Evolutionary conservation across 441 rosid genomes (phyloP).

Genomic region (Dalechampia spathulata): DNA sequence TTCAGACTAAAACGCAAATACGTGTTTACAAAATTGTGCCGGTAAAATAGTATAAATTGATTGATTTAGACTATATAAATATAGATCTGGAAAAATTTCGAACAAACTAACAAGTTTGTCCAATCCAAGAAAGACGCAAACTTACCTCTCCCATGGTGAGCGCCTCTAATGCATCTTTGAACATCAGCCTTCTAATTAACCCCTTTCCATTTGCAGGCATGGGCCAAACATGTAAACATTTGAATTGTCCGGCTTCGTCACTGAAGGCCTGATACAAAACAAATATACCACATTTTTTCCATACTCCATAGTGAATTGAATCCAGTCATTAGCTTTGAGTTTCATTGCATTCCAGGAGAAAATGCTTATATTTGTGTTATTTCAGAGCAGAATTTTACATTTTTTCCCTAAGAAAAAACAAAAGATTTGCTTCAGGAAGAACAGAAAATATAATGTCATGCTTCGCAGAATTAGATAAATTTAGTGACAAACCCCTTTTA

Average conservation of each 20-base stretch:
- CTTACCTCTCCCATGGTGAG: constrained; percentile 90
- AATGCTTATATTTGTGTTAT: no score
- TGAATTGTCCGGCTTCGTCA: neutral
- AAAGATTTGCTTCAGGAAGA: no score
- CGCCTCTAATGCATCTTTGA: constrained; percentile 69
- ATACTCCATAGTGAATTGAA: neutral
- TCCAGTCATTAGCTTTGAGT: neutral
- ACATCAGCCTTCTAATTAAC: constrained; percentile 45
- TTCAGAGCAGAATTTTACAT: no score
- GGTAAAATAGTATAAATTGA: neutral
- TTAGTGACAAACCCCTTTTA: neutral
- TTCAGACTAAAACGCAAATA: neutral
- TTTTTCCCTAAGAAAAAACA: neutral
- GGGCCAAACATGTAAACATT: neutral
- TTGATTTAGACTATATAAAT: neutral
- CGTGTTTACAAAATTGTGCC: neutral
- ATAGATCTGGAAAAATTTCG: neutral
- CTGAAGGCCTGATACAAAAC: neutral
- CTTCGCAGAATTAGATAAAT: no score
- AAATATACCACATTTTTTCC: neutral
- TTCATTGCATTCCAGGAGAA: neutral
- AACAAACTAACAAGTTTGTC: neutral
- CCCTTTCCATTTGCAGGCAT: constrained; percentile 47
- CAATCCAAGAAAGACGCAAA: constrained; percentile 5
- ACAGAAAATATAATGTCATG: neutral